Percentiles rank a stretch among this genome's conserved stretches.
These are phyloP conservation scores for Daldinia childiae DNA, from an alignment of 495 filamentous ascomycete genomes.

Conservation along the genomic window DNA sequence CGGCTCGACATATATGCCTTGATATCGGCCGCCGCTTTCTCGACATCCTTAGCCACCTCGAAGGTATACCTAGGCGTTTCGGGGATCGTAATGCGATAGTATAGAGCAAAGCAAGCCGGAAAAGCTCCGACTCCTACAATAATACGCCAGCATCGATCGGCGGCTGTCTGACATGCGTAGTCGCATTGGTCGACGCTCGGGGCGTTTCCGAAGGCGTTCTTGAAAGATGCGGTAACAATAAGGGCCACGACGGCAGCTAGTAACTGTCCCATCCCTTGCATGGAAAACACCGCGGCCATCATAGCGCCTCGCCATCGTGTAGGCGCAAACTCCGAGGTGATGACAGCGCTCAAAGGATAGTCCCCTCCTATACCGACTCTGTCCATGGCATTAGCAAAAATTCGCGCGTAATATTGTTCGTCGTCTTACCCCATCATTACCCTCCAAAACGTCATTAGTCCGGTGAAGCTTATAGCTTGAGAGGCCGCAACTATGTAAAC, in stretches of 20 bases:
- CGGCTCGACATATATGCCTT: constrained; percentile 68
- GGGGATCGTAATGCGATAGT: constrained; percentile 89
- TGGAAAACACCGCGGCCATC: constrained; percentile 89
- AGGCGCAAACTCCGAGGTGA: constrained; percentile 86
- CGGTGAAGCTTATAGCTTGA: constrained; percentile 69
- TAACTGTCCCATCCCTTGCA: constrained; percentile 84
- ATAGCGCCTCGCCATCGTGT: constrained; percentile 87
- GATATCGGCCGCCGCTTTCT: constrained; percentile 74
- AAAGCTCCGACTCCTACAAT: constrained; percentile 82
- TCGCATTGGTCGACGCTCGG: constrained; percentile 61
- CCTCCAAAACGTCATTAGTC: constrained; percentile 82
- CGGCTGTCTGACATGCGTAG: constrained; percentile 70
- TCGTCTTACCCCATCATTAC: constrained; percentile 70
- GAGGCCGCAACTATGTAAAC: constrained; percentile 62
- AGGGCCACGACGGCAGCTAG: constrained; percentile 75
- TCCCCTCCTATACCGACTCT: constrained; percentile 75
- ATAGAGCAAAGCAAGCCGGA: constrained; percentile 78
- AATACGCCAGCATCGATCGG: constrained; percentile 85
- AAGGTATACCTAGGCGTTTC: constrained; percentile 80
- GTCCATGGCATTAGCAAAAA: constrained; percentile 10
- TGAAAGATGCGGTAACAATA: constrained; percentile 76
- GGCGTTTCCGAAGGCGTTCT: constrained; percentile 64
- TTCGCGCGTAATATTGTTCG: constrained; percentile 20
- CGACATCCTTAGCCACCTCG: constrained; percentile 77
- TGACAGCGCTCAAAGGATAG: constrained; percentile 79